Percentiles rank a stretch among this genome's conserved stretches.
Conservation (phyloP, 2,329 filamentous ascomycete species). For the Diatrype stigma region DNA sequence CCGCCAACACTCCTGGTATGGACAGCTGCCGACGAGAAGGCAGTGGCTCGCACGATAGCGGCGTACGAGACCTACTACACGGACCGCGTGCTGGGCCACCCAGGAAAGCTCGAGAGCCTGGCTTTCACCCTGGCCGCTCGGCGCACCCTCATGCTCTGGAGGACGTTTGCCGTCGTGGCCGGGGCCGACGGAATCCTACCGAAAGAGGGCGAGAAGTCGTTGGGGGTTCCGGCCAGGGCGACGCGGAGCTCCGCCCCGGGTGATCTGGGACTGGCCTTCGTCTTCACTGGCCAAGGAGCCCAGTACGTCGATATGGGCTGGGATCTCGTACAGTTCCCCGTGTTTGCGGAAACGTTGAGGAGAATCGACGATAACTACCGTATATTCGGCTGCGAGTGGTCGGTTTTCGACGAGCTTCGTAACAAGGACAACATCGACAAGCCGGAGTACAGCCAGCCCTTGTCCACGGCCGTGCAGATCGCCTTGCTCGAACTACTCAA, state of each 20-base stretch:
- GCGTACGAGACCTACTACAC: conserved; percentile 11
- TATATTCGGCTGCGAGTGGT: conserved; percentile 22
- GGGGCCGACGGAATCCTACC: neutral
- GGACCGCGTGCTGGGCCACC: neutral
- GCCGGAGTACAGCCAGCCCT: conserved; percentile 25
- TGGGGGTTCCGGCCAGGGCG: neutral
- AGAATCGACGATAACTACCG: conserved; percentile 12
- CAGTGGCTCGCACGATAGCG: conserved; percentile 10
- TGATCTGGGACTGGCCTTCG: conserved; percentile 1
- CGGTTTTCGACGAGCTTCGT: conserved; percentile 17
- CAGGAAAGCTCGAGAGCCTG: conserved; percentile 6
- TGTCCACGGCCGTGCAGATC: conserved; percentile 31
- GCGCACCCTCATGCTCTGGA: conserved; percentile 17
- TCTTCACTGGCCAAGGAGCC: neutral
- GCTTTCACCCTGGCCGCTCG: conserved; percentile 18
- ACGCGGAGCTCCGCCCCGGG: neutral
- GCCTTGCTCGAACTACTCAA: conserved; percentile 29
- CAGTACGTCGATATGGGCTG: neutral
- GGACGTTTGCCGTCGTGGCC: conserved; percentile 13
- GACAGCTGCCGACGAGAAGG: conserved; percentile 15
- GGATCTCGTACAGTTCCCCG: conserved; percentile 16
- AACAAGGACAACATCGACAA: conserved; percentile 20
- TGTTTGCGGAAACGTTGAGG: conserved; percentile 15
- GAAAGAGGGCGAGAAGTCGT: neutral
- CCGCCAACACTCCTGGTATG: conserved; percentile 15